Conservation (phyloP, 1,284 basidiomycete genomes). For the Microbotryum scabiosae region DNA sequence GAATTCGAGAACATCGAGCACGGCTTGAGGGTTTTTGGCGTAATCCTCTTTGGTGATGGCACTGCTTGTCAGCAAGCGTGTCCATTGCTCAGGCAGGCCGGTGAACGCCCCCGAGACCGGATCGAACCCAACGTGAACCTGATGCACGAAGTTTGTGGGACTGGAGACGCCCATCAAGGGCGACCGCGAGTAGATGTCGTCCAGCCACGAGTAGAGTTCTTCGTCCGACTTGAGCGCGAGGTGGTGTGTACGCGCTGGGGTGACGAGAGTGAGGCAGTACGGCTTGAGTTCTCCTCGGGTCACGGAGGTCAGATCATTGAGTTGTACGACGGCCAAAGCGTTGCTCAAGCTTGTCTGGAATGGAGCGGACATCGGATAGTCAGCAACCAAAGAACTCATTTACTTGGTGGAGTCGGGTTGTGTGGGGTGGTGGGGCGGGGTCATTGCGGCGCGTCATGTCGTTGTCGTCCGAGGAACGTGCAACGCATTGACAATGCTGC, state of each 20-base stretch:
- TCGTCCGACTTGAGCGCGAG: slow-evolving; percentile 84
- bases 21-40: slow-evolving; percentile 90
- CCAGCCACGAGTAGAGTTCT: slow-evolving; percentile 92
- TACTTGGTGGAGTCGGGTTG: slow-evolving; percentile 37
- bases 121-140: slow-evolving; percentile 97
- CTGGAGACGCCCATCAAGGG: slow-evolving; percentile 87
- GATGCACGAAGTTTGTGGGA: slow-evolving; percentile 95
- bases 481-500: too few species aligned
- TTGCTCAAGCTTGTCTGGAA: slow-evolving; percentile 69
- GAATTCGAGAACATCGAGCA: slow-evolving; percentile 94
- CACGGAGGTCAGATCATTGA: slow-evolving; percentile 37
- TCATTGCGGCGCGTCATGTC: too few species aligned
- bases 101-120: slow-evolving; percentile 88
- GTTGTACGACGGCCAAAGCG: slow-evolving; percentile 39
- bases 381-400: too few species aligned
- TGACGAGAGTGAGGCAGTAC: slow-evolving; percentile 40
- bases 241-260: slow-evolving; percentile 47
- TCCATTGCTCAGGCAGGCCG: slow-evolving; percentile 95
- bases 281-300: slow-evolving; percentile 17
- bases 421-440: slow-evolving; percentile 40
- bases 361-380: slow-evolving; percentile 51
- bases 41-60: slow-evolving; percentile 98
- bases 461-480: too few species aligned
- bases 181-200: slow-evolving; percentile 87
- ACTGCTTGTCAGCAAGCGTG: slow-evolving; percentile 84